A percentile compares a stretch with the other conserved stretches of the same genome.
Conservation (phyloP, 2,329 filamentous ascomycete species). For the Botrytis sinoallii region DNA sequence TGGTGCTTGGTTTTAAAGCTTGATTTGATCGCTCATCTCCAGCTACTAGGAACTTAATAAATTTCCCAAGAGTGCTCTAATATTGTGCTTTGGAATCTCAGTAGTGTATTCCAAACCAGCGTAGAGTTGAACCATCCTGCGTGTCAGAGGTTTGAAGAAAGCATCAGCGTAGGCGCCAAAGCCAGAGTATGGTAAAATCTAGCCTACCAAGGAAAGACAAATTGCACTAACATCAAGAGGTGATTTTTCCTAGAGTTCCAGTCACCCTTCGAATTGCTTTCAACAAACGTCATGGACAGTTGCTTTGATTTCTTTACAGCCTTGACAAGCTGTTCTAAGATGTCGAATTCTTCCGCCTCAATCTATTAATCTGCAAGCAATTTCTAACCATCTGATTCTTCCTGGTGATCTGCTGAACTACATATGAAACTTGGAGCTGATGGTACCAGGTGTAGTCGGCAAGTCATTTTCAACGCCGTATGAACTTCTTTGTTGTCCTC, state of each 20-base stretch:
- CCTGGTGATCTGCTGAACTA: too few relatives aligned
- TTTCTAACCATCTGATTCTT: too few relatives aligned
- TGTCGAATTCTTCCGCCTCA: too few relatives aligned
- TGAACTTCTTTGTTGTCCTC: too few relatives aligned
- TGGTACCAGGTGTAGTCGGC: too few relatives aligned
- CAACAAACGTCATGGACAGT: too few relatives aligned
- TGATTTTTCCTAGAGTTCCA: fast-evolving
- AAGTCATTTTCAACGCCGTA: too few relatives aligned
- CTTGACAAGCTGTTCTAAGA: too few relatives aligned
- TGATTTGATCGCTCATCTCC: not conserved
- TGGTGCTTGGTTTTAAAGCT: not conserved
- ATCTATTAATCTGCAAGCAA: too few relatives aligned
- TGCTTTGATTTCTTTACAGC: too few relatives aligned
- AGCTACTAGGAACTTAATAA: fast-evolving
- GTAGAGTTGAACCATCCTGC: not conserved
- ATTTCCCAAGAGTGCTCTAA: not conserved
- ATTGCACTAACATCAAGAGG: not conserved
- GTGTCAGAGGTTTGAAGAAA: not conserved
- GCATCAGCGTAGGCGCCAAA: not conserved
- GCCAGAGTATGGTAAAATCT: not conserved
- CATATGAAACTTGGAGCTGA: too few relatives aligned
- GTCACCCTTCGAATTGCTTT: not conserved
- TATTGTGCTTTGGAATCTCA: not conserved
- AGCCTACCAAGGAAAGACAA: not conserved
- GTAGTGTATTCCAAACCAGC: too few relatives aligned